Base-by-base conservation (phyloP, 73 alveolate genomes). In the Strombidium stylifer region DNA sequence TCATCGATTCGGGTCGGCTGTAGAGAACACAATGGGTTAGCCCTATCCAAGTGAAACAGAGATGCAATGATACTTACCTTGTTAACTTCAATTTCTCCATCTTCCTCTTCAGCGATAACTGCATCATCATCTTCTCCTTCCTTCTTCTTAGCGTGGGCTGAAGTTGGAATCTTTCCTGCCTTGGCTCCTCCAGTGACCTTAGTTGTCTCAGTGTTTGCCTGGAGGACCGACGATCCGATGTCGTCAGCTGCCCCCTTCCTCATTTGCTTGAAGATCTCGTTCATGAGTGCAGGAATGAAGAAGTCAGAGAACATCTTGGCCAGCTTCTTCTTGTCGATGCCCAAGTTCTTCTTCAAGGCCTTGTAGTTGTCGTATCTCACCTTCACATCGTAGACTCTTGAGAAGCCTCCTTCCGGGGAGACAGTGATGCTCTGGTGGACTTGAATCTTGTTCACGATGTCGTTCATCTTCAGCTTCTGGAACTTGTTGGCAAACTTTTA, bases 401-500 rank as follows among this genome's bases (percentile, higher is more conserved):
- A 36, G 15, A 41, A 31, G 27, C 26, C 49, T 18, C 78, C 80
- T 0, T 89, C 39, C 15, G 67, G 60, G 23, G 42, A 44, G 37
- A 82, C 68, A 69, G 65, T 56, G 58, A 85, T 89, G 31, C 84
- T 59, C 73, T 93, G 92, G 35, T 81, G 71, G 42, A 90, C 90
- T 58, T 75, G 82, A 14, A 93, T 86, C 39, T 86, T 81, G 49
- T 93, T 89, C 21, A 91, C 83, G 10, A 95, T 85, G 52, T 95
- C 98, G 28, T 76, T 48, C 39, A 95, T 72, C 50, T 69, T 81
- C 42, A 93, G 50, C 59, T 89, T 92, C 62, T 85, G 81, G 76
- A 93, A 85, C 51, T 86, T 78, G 60, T 92, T 90, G 25, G 95
- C 94, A 47, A 84, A 76, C 81, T 66, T 83, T 59, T 94, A 87